phyloP scores from a whole-genome alignment of 169 alveolate genomes.

The Theileria parva region DNA sequence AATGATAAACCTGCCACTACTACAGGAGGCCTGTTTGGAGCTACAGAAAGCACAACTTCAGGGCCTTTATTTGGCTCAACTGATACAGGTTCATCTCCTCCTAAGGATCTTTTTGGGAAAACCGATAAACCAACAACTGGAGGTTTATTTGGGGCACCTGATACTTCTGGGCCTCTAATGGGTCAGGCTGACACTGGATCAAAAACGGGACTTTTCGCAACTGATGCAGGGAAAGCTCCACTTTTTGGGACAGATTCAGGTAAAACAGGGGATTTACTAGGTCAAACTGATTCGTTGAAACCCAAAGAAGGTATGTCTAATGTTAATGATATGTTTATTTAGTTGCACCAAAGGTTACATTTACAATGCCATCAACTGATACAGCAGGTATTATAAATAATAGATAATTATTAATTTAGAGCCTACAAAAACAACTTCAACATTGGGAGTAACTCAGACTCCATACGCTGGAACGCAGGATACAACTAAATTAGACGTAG shows the following conservation, averaged over 20 bases:
- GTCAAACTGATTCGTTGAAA: neutral
- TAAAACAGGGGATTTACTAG: neutral
- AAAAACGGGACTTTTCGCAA: no score
- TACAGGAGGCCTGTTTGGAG: constrained; percentile 1
- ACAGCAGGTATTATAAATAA: constrained; percentile 4
- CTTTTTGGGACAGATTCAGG: constrained; percentile 4
- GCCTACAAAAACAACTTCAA: constrained; percentile 28
- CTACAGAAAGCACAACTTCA: constrained; percentile 13
- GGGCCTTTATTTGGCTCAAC: constrained; percentile 13
- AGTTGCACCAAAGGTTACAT: constrained; percentile 1
- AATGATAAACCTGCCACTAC: constrained; percentile 1
- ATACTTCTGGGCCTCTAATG: neutral
- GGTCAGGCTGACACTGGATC: no score
- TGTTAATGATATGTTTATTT: neutral
- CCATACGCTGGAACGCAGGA: constrained; percentile 18
- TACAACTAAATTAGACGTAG: constrained; percentile 36
- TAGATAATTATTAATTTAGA: constrained; percentile 19
- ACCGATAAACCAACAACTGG: constrained; percentile 20
- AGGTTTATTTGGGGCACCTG: constrained; percentile 11
- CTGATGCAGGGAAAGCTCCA: constrained; percentile 1
- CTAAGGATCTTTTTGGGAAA: constrained; percentile 21
- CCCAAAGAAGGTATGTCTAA: neutral
- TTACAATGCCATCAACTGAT: constrained; percentile 6
- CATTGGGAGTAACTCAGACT: neutral
- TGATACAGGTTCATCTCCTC: neutral